phyloP scores from a whole-genome alignment of 306 rosid genomes.

The Lathyrus tuberosus region DNA sequence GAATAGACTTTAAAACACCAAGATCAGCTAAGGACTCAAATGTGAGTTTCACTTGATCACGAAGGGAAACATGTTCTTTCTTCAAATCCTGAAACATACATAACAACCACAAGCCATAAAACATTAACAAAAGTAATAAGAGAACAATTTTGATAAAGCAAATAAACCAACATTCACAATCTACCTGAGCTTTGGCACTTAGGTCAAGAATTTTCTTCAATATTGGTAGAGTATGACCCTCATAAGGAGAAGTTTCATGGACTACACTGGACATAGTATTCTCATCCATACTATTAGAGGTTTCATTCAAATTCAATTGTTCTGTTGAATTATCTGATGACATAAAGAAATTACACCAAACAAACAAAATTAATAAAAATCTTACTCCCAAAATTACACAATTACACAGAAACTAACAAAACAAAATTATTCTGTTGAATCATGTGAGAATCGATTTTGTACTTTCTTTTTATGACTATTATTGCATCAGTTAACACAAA shows the following conservation, averaged over 20 bases:
- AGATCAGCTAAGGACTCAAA: conserved; percentile 58
- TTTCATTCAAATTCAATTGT: conserved; percentile 36
- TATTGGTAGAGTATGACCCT: conserved; percentile 73
- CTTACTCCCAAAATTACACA: no score
- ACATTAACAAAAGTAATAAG: not conserved
- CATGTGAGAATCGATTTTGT: not conserved
- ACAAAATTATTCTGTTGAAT: not conserved
- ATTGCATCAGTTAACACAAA: not conserved
- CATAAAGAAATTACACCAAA: not conserved
- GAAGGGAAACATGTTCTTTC: conserved; percentile 55
- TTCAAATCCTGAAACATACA: conserved; percentile 62
- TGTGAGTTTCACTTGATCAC: conserved; percentile 61
- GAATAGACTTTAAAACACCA: conserved; percentile 61
- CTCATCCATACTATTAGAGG: conserved; percentile 48
- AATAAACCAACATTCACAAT: not conserved
- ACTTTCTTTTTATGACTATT: not conserved
- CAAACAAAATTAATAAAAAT: not conserved
- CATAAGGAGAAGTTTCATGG: conserved; percentile 55
- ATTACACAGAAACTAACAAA: no score
- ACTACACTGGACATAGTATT: conserved; percentile 45
- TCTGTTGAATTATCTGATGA: conserved; percentile 40
- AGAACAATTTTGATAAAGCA: not conserved
- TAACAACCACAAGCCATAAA: not conserved
- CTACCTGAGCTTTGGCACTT: conserved; percentile 70
- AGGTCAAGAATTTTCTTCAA: conserved; percentile 66